These are phyloP conservation scores for Pseudozyma thailandica DNA, from an alignment of 1,284 basidiomycete genomes.

Conservation along the genomic window DNA sequence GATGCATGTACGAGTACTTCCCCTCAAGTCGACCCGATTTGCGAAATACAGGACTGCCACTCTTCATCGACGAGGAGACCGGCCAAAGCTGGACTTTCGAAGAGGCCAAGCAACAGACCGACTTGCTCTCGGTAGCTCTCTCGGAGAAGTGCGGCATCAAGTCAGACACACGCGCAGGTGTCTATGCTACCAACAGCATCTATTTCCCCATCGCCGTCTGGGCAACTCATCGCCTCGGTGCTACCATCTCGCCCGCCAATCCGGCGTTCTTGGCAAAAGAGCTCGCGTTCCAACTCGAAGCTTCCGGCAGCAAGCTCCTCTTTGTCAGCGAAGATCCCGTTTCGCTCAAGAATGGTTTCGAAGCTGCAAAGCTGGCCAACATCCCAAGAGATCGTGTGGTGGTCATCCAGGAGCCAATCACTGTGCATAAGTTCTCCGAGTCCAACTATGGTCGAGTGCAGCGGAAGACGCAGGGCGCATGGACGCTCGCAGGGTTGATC, in stretches of 20 bases:
- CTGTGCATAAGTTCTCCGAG: slow-evolving; percentile 37
- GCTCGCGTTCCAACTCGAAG: slow-evolving; percentile 70
- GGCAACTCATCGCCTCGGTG: slow-evolving; percentile 80
- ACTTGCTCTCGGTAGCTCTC: slow-evolving; percentile 44
- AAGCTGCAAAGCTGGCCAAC: slow-evolving; percentile 72
- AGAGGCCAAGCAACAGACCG: slow-evolving; percentile 41
- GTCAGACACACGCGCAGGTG: slow-evolving; percentile 40
- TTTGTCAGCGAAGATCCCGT: slow-evolving; percentile 74
- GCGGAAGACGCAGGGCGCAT: slow-evolving; percentile 49
- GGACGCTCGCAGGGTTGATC: slow-evolving; percentile 72
- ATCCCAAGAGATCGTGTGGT: slow-evolving; percentile 71
- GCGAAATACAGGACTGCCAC: slow-evolving; percentile 46
- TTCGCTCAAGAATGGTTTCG: slow-evolving; percentile 70
- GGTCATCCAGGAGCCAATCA: slow-evolving; percentile 42
- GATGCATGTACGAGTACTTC: slow-evolving; percentile 56
- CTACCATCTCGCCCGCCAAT: slow-evolving; percentile 78
- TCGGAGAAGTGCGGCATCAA: slow-evolving; percentile 21
- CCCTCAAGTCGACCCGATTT: slow-evolving; percentile 47
- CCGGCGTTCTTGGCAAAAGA: slow-evolving; percentile 78
- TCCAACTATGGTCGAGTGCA: slow-evolving; percentile 46
- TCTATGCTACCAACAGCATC: slow-evolving; percentile 57
- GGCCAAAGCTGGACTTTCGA: slow-evolving; percentile 51
- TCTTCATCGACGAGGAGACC: slow-evolving; percentile 59
- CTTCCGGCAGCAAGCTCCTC: slow-evolving; percentile 73
- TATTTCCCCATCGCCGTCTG: slow-evolving; percentile 80